phyloP scores from a whole-genome alignment of 306 rosid species.

The Cicer judaicum region DNA sequence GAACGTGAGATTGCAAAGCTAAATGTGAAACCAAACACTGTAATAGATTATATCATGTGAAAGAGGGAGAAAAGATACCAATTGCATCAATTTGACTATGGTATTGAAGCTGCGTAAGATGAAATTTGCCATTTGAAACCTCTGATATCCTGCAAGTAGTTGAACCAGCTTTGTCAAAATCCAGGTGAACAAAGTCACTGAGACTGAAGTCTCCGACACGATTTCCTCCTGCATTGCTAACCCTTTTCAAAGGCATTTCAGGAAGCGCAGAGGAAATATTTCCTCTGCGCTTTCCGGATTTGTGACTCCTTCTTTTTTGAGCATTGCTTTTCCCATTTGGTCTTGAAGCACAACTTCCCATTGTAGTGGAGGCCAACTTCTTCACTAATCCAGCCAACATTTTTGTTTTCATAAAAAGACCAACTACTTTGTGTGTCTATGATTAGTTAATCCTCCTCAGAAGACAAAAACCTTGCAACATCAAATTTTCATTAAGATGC shows the following conservation, averaged over 20 bases:
- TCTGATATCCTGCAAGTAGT: constrained; percentile 66
- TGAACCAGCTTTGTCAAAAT: constrained; percentile 66
- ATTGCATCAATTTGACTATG: constrained; percentile 70
- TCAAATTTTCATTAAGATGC: background rate
- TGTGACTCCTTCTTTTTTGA: constrained; percentile 41
- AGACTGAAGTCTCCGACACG: constrained; percentile 55
- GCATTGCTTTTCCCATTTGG: constrained; percentile 43
- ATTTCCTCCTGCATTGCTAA: constrained; percentile 60
- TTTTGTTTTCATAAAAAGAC: background rate
- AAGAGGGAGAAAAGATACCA: constrained; percentile 47
- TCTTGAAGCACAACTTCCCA: constrained; percentile 82
- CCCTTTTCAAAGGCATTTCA: constrained; percentile 54
- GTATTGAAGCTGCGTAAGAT: constrained; percentile 75
- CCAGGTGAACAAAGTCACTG: constrained; percentile 67
- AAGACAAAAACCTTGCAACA: constrained; percentile 36
- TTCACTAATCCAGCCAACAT: constrained; percentile 48
- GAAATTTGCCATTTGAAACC: constrained; percentile 70
- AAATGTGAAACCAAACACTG: too few relatives aligned
- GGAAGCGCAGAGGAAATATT: constrained; percentile 50
- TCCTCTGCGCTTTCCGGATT: constrained; percentile 51
- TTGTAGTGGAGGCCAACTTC: constrained; percentile 40
- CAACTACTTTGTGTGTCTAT: constrained; percentile 1
- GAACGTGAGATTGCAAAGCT: too few relatives aligned
- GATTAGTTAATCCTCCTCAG: constrained; percentile 23
- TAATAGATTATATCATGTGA: too few relatives aligned